These are phyloP conservation scores for Eimeria necatrix DNA, from an alignment of 169 alveolate genomes.

Conservation along the genomic window DNA sequence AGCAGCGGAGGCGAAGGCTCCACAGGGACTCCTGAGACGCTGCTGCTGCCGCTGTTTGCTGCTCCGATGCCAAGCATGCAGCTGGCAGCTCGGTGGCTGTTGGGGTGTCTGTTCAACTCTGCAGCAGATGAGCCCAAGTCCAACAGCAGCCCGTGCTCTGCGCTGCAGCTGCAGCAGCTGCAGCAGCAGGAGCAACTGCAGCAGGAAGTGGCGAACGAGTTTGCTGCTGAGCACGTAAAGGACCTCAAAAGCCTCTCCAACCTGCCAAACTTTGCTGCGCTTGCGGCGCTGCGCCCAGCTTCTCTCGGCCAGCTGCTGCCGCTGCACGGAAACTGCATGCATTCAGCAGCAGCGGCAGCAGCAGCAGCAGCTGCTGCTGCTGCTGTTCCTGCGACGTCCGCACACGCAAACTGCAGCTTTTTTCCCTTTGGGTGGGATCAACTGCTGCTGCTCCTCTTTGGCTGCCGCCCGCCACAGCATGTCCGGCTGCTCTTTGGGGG, in stretches of 20 bases:
- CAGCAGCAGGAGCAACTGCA: slow-evolving; percentile 63
- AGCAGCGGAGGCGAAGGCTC: not conserved
- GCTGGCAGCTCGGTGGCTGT: slow-evolving; percentile 57
- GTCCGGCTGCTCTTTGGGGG: slow-evolving; percentile 58
- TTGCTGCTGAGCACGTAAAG: not conserved
- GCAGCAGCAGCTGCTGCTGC: slow-evolving; percentile 30
- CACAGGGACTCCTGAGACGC: not conserved
- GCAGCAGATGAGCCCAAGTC: not conserved
- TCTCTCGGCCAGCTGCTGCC: slow-evolving; percentile 25
- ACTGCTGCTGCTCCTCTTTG: slow-evolving; percentile 65
- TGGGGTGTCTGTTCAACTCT: slow-evolving; percentile 21
- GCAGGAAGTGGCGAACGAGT: slow-evolving; percentile 50
- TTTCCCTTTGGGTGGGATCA: slow-evolving; percentile 79
- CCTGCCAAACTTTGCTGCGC: slow-evolving; percentile 56
- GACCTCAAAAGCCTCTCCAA: not conserved
- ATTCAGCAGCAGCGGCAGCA: slow-evolving; percentile 43
- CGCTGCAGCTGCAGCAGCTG: not conserved
- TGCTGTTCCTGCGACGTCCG: not conserved
- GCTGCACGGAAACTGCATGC: slow-evolving; percentile 33
- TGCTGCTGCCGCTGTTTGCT: not conserved
- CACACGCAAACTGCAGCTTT: slow-evolving; percentile 57
- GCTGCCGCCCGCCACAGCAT: not conserved
- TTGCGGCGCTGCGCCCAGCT: slow-evolving; percentile 16
- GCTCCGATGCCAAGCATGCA: slow-evolving; percentile 12
- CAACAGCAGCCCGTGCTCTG: not conserved